Base-by-base conservation (phyloP, 2,329 filamentous ascomycete genomes). In the Colletotrichum sidae region DNA sequence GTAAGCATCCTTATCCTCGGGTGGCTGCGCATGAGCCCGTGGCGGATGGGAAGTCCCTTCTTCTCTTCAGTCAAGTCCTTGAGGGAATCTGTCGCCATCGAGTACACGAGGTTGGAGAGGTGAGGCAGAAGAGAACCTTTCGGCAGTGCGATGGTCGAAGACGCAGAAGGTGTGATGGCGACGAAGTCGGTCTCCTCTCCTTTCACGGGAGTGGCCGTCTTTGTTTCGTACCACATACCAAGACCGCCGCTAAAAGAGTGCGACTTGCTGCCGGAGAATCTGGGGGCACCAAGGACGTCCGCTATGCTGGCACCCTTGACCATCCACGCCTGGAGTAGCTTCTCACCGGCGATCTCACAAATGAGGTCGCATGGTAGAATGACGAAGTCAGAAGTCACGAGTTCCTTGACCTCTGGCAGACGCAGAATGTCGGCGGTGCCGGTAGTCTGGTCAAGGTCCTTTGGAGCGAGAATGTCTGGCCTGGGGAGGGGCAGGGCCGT, bases 141-240 rank as follows among this genome's bases (percentile, higher is more conserved):
- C 1, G 77, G 75, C 13, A 73, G 67, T 3, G 71, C 70, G 5
- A 71, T 60, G 0, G 88, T 83, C 0, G 88, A 80, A 5, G 82
- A 73, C 4, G 88, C 81, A 6, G 96, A 80, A 4, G 92, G 88
- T 0, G 91, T 86, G 1, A 92, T 93, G 8, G 91, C 92, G 71
- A 97, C 87, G 75, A 97, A 97, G 74, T 98, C 95, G 2, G 93
- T 96, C 76, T 97, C 94, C 76, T 97, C 93, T 50, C 91, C 91
- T 79, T 97, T 98, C 68, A 95, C 86, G 41, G 89, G 88, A 6
- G 88, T 89, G 67, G 91, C 90, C 2, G 81, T 78, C 74, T 93
- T 93, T 2, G 94, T 97, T 72, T 95, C 88, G 77, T 97, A 98
- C 89, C 92, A 98, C 2, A 99, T 92, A 6, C 92, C 91, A 42